Conservation (phyloP, 352 stramenopile species). For the Globisporangium cylindrosporum region DNA sequence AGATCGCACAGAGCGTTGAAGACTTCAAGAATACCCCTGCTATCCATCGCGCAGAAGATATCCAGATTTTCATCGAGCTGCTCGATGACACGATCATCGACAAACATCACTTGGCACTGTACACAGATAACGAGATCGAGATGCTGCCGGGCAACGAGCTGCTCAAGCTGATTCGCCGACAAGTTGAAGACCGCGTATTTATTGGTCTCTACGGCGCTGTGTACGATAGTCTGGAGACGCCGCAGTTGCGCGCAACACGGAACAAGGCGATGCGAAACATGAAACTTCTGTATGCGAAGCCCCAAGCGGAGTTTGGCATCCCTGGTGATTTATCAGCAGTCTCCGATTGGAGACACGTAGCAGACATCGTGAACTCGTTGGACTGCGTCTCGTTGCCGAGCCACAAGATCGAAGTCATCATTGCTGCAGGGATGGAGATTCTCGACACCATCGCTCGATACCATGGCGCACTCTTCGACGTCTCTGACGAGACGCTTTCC, state of each 20-base stretch:
- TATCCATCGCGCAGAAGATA: slow-evolving; percentile 42
- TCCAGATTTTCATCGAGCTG: slow-evolving; percentile 60
- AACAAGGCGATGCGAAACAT: slow-evolving; percentile 41
- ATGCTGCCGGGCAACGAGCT: slow-evolving; percentile 72
- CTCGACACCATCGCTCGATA: slow-evolving; percentile 43
- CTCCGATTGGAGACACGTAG: slow-evolving; percentile 55
- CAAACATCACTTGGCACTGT: slow-evolving; percentile 55
- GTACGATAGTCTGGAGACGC: slow-evolving; percentile 57
- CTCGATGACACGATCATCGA: slow-evolving; percentile 75
- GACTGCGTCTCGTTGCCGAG: slow-evolving; percentile 78
- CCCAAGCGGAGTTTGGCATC: slow-evolving; percentile 62
- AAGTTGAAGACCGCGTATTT: slow-evolving; percentile 83
- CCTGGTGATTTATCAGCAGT: slow-evolving; percentile 53
- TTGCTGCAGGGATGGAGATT: slow-evolving; percentile 52
- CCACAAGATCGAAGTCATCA: slow-evolving; percentile 80
- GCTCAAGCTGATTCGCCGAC: slow-evolving; percentile 65
- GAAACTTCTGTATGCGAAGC: slow-evolving; percentile 57
- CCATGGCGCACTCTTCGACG: slow-evolving; percentile 55
- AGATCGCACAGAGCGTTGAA: slow-evolving; percentile 45
- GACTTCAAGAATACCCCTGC: slow-evolving; percentile 47
- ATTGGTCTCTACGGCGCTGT: slow-evolving; percentile 47
- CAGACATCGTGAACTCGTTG: slow-evolving; percentile 55
- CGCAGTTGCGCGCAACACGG: slow-evolving; percentile 32
- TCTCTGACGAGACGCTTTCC: slow-evolving; percentile 57
- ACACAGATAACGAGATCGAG: slow-evolving; percentile 57